These are phyloP conservation scores for Roridomyces roridus DNA, from an alignment of 768 basidiomycete species.

Conservation along the genomic window DNA sequence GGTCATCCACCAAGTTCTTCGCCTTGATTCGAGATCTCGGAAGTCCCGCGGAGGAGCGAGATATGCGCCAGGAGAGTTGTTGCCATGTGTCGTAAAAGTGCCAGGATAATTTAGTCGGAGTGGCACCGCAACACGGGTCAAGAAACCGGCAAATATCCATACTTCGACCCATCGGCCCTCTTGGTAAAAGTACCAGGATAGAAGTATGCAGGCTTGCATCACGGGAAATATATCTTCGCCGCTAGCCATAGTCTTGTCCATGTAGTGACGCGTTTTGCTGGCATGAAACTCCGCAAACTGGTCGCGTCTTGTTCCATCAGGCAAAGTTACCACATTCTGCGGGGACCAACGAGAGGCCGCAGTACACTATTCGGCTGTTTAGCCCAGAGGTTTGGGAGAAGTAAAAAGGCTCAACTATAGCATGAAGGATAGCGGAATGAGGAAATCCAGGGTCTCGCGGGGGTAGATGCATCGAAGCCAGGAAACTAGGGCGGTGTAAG, in stretches of 20 bases:
- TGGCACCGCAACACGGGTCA: slow-evolving; percentile 82
- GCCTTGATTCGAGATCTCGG: slow-evolving; percentile 76
- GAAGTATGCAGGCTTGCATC: slow-evolving; percentile 84
- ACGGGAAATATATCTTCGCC: slow-evolving; percentile 88
- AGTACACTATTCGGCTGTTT: slow-evolving; percentile 62
- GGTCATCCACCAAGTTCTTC: slow-evolving; percentile 93
- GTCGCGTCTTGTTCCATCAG: slow-evolving; percentile 81
- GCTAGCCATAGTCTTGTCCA: slow-evolving; percentile 89
- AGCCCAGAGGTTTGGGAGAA: neutral
- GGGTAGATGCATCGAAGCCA: slow-evolving; percentile 79
- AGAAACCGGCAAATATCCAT: slow-evolving; percentile 89
- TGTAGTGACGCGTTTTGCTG: slow-evolving; percentile 84
- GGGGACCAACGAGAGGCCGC: slow-evolving; percentile 85
- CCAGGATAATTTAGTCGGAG: slow-evolving; percentile 87
- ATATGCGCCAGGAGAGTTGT: slow-evolving; percentile 77
- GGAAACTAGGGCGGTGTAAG: slow-evolving; percentile 80
- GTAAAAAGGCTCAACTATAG: slow-evolving; percentile 64
- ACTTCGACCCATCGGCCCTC: slow-evolving; percentile 92
- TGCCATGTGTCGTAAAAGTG: slow-evolving; percentile 74
- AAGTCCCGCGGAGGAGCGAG: slow-evolving; percentile 79
- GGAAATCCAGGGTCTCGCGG: slow-evolving; percentile 87
- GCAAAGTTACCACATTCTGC: slow-evolving; percentile 65
- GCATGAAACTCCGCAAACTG: slow-evolving; percentile 89
- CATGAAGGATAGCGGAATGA: slow-evolving; percentile 88
- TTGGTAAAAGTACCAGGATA: slow-evolving; percentile 92